Percentiles rank a stretch among this genome's conserved stretches.
These are phyloP conservation scores for Amanita exitialis DNA, from an alignment of 768 basidiomycete species.

Conservation along the genomic window DNA sequence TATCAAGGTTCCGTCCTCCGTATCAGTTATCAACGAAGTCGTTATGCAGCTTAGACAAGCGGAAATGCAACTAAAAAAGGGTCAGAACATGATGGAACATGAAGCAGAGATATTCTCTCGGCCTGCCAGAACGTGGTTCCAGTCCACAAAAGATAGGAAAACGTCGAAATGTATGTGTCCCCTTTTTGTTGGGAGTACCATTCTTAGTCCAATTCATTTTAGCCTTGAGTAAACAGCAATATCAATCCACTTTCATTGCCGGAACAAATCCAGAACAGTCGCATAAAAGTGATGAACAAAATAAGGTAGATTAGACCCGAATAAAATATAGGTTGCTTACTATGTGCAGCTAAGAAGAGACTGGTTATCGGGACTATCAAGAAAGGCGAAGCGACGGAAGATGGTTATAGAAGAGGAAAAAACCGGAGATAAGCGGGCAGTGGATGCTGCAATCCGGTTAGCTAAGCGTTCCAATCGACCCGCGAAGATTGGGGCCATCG, in stretches of 20 bases:
- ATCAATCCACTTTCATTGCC: constrained; percentile 45
- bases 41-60: constrained; percentile 63
- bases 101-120: constrained; percentile 86
- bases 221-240: constrained; percentile 72
- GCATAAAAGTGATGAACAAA: constrained; percentile 22
- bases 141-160: constrained; percentile 73
- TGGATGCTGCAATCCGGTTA: constrained; percentile 72
- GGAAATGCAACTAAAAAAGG: constrained; percentile 94
- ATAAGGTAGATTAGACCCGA: constrained; percentile 26
- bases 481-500: constrained; percentile 59
- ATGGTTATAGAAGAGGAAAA: constrained; percentile 76
- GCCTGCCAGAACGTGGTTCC: constrained; percentile 99
- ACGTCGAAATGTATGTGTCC: constrained; percentile 56
- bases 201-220: not conserved
- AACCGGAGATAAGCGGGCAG: constrained; percentile 40
- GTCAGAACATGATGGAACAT: constrained; percentile 92
- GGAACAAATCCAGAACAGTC: constrained; percentile 26
- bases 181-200: not conserved
- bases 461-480: constrained; percentile 77
- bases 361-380: constrained; percentile 75
- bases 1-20: not conserved
- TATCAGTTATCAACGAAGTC: not conserved
- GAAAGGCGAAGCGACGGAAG: constrained; percentile 81
- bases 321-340: not conserved
- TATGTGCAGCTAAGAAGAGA: constrained; percentile 58